phyloP scores from a whole-genome alignment of 805 yeast genomes.

The Yarrowia bubula region DNA sequence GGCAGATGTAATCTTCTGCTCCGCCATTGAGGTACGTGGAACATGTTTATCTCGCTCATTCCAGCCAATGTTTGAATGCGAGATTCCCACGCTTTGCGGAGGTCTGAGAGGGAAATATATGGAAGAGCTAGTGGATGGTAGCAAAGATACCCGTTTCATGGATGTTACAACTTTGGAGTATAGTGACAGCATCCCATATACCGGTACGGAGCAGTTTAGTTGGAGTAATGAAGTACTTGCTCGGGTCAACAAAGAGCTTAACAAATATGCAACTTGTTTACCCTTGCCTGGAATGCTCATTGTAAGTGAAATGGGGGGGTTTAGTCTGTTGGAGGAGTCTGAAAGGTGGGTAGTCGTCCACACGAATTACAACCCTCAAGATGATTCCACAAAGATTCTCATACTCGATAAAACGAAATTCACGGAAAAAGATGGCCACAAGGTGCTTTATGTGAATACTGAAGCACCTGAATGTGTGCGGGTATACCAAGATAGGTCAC shows the following conservation, averaged over 20 bases:
- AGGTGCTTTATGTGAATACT: background rate
- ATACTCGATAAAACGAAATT: no score
- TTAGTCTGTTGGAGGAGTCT: background rate
- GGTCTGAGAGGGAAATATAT: background rate
- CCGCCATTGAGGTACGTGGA: background rate
- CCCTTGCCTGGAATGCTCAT: background rate
- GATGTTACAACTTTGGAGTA: background rate
- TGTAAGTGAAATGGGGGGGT: background rate
- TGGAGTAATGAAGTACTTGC: no score
- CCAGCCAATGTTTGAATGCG: background rate
- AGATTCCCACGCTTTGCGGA: background rate
- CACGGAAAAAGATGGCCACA: background rate
- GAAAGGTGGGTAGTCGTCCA: background rate
- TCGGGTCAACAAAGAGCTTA: no score
- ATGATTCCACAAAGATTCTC: no score
- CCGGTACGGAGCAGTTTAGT: no score
- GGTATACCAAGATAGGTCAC: background rate
- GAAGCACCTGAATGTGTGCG: background rate
- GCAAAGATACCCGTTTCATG: background rate
- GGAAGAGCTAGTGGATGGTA: background rate
- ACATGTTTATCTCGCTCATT: background rate
- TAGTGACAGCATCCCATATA: background rate
- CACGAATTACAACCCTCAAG: no score
- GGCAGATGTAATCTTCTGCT: no score
- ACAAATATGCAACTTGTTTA: background rate